phyloP scores from a whole-genome alignment of 2,329 filamentous ascomycete genomes.

The Pseudofabraea citricarpa region DNA sequence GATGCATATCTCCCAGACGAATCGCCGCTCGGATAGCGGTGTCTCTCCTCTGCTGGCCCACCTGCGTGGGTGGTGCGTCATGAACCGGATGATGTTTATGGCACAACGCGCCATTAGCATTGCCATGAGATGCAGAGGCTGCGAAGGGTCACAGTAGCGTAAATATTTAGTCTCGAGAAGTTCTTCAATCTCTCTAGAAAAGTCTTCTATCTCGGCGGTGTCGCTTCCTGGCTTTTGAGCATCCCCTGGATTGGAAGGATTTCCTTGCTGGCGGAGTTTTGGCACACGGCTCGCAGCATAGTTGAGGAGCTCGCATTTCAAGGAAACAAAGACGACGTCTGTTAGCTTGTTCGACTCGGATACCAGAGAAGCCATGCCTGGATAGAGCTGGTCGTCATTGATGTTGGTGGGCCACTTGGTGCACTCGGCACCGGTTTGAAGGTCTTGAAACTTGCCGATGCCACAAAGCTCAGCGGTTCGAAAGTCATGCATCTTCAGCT shows the following conservation, averaged over 20 bases:
- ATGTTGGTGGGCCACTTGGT: constrained; percentile 54
- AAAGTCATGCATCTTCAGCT: constrained; percentile 52
- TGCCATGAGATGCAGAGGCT: constrained; percentile 28
- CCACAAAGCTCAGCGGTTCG: constrained; percentile 10
- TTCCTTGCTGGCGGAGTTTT: constrained; percentile 1
- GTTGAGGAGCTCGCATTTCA: background rate
- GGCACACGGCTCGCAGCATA: background rate
- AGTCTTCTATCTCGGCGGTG: constrained; percentile 10
- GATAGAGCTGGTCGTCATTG: constrained; percentile 53
- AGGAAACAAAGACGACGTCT: constrained; percentile 35
- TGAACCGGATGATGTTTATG: constrained; percentile 16
- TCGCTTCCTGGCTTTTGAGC: background rate
- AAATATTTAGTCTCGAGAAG: constrained; percentile 33
- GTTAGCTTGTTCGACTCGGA: constrained; percentile 45
- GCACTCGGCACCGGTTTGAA: constrained; percentile 37
- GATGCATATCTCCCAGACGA: constrained; percentile 25
- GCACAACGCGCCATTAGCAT: constrained; percentile 11
- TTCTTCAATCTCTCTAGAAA: constrained; percentile 27
- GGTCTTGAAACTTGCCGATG: constrained; percentile 14
- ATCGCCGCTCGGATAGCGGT: constrained; percentile 24
- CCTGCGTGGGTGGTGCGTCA: constrained; percentile 23
- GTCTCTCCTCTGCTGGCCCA: constrained; percentile 25
- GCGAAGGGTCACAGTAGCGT: constrained; percentile 32
- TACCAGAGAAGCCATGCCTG: constrained; percentile 37
- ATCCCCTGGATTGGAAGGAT: constrained; percentile 2